These are phyloP conservation scores for Zymoseptoria tritici DNA, from an alignment of 2,329 filamentous ascomycete species.

Conservation along the genomic window DNA sequence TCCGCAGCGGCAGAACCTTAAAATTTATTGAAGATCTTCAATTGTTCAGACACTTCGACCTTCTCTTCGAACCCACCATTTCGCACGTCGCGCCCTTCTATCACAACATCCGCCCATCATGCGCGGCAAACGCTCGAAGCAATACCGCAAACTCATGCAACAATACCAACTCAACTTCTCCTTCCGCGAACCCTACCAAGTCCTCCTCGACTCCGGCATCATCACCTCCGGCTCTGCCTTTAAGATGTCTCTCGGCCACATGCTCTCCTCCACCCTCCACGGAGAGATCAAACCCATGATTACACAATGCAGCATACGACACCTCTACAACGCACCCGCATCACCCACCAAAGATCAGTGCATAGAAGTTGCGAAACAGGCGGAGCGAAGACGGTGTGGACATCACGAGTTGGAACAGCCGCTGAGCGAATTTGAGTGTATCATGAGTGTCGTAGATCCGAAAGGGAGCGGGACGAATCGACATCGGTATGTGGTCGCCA, in stretches of 20 bases:
- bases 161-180: slow-evolving; percentile 81
- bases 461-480: slow-evolving; percentile 66
- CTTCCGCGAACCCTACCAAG: slow-evolving; percentile 91
- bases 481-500: slow-evolving; percentile 70
- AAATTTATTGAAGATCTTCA: background rate
- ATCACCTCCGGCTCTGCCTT: slow-evolving; percentile 72
- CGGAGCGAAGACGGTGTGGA: slow-evolving; percentile 69
- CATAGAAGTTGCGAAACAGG: slow-evolving; percentile 66
- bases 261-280: slow-evolving; percentile 74
- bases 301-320: slow-evolving; percentile 72
- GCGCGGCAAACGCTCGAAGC: slow-evolving; percentile 62
- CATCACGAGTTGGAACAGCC: slow-evolving; percentile 70
- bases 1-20: background rate
- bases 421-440: slow-evolving; percentile 61
- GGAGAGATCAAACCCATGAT: slow-evolving; percentile 82
- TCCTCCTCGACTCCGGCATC: slow-evolving; percentile 80
- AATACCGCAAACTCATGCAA: slow-evolving; percentile 87
- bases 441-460: slow-evolving; percentile 68
- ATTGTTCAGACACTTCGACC: background rate
- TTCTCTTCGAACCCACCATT: background rate
- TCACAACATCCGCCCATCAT: slow-evolving; percentile 39
- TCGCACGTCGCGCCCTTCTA: background rate
- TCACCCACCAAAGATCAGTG: slow-evolving; percentile 43
- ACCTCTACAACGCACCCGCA: slow-evolving; percentile 53
- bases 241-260: slow-evolving; percentile 79